phyloP scores from a whole-genome alignment of 164 flowering plant genomes.

The Stephania japonica region DNA sequence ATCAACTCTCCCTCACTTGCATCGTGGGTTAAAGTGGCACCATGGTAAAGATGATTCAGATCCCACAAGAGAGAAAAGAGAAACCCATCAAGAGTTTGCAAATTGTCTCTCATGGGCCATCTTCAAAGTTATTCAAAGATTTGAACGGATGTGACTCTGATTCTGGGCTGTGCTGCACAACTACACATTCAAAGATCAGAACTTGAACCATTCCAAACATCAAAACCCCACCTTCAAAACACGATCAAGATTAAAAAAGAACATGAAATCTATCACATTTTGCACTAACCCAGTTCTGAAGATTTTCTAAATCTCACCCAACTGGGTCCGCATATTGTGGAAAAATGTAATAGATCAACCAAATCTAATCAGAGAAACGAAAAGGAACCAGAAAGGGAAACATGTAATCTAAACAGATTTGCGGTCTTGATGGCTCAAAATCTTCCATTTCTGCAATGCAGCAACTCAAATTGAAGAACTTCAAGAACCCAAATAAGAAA shows the following conservation, averaged over 20 bases:
- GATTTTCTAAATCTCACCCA: background rate
- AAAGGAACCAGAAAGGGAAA: background rate
- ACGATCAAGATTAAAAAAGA: background rate
- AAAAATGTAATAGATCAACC: background rate
- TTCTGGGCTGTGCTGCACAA: background rate
- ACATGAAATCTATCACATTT: background rate
- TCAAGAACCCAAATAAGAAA: too few species aligned
- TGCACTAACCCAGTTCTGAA: background rate
- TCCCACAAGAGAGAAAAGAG: background rate
- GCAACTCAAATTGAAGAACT: too few species aligned
- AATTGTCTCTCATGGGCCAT: background rate
- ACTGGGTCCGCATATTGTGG: background rate
- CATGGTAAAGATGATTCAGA: constrained; percentile 2
- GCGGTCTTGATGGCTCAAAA: background rate
- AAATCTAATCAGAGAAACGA: background rate
- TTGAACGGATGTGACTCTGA: background rate
- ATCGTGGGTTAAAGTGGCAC: background rate
- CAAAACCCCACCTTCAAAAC: background rate
- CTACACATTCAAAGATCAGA: background rate
- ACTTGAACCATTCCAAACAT: background rate
- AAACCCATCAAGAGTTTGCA: background rate
- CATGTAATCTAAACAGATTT: background rate
- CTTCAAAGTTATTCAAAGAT: background rate
- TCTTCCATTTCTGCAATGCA: background rate
- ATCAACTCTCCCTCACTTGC: background rate